These are phyloP conservation scores for Allantophomopsis cytisporea DNA, from an alignment of 2,329 filamentous ascomycete species.

Conservation along the genomic window DNA sequence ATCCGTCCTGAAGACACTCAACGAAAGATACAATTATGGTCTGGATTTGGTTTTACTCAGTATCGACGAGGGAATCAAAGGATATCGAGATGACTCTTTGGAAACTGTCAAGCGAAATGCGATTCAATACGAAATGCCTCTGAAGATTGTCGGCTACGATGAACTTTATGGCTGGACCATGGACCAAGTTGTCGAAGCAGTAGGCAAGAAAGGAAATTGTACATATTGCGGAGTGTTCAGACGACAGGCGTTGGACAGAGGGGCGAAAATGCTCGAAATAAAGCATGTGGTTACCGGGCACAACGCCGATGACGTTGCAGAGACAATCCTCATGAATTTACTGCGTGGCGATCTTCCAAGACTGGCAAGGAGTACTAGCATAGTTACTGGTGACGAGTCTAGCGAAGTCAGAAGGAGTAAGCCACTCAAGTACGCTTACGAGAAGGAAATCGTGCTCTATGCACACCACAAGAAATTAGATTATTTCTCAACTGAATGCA, in stretches of 20 bases:
- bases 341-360: constrained; percentile 81
- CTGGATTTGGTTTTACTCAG: constrained; percentile 77
- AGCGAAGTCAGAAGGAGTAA: constrained; percentile 92
- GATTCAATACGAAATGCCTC: constrained; percentile 75
- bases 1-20: constrained; percentile 86
- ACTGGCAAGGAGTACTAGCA: constrained; percentile 77
- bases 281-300: constrained; percentile 93
- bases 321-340: constrained; percentile 96
- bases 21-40: constrained; percentile 78
- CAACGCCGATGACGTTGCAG: constrained; percentile 93
- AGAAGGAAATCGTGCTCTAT: constrained; percentile 97
- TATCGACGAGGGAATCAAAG: constrained; percentile 95
- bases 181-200: constrained; percentile 93
- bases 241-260: constrained; percentile 83
- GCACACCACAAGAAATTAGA: constrained; percentile 94
- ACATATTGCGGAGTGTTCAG: constrained; percentile 97
- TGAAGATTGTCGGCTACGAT: constrained; percentile 86
- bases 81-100: constrained; percentile 88
- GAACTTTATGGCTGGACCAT: constrained; percentile 98
- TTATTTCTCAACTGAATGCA: constrained; percentile 97
- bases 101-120: constrained; percentile 96
- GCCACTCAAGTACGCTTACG: constrained; percentile 94
- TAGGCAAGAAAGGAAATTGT: constrained; percentile 97
- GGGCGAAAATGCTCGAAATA: constrained; percentile 76
- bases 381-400: constrained; percentile 64